Evolutionary conservation across 2,329 filamentous ascomycete genomes (phyloP), one percentile per base, ranked within the genome.

Genomic region (Coleophoma crateriformis): DNA sequence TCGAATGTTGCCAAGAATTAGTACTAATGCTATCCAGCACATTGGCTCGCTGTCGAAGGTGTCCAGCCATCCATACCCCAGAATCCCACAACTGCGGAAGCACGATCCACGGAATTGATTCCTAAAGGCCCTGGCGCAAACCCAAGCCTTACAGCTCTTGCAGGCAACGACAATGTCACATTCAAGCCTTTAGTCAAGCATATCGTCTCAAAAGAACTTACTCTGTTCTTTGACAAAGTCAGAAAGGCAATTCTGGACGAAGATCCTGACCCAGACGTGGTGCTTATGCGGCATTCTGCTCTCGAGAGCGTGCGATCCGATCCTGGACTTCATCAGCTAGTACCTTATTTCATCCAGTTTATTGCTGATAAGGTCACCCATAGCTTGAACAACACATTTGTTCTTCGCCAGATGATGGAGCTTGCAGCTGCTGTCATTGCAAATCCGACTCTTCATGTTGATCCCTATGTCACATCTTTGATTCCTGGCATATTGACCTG

Each of bases 21-120:
- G n/a, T 15, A n/a, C 61, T 59, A 33, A 54, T 42, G 47, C 13
- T 19, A 37, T 50, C 14, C 63, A 91, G 94, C 89, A 53, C 94
- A 99, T 70, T 99, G 94, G 92, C 84, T 97, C 53, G 91, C 94
- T 19, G 90, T 99, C 45, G 94, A 99, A 75, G 94, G 94, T 51
- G 94, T 97, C 27, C 92, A 99, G 66, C 94, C 94, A 2, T 88
- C 90, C 1, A 96, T 97, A 60, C 90, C 92, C 2, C 92, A 97
- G 68, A 99, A 99, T 67, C 94, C 94, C 7, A 94, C 90, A 2
- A 84, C 87, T 6, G 83, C 84, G 62, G 91, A 96, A 66, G 85
- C 89, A 32, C 80, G 89, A 52, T 84, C 87, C 46, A 87, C 91
- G 64, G 91, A 96, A 61, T 78, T 96, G 32, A 77, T 95, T 15